Base-by-base conservation (phyloP, 2,329 filamentous ascomycete genomes). In the Xylaria sp. region DNA sequence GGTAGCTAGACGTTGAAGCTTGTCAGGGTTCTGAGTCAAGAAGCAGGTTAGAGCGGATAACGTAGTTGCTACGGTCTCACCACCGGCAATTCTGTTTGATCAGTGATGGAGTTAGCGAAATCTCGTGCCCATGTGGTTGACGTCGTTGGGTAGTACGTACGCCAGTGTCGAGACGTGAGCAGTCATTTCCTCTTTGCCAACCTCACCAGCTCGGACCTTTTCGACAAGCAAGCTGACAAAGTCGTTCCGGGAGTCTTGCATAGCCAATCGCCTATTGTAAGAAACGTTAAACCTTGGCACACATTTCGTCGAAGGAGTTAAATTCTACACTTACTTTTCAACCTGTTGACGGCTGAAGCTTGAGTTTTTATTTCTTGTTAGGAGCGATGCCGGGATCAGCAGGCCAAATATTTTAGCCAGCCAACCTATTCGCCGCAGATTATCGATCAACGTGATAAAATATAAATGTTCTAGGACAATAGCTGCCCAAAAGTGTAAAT, bases 41-140 rank as follows among this genome's bases (percentile, higher is more conserved):
- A 76, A 76, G 63, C 74, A 79, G 11, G 77, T 73, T 5, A 75
- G 67, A 3, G 73, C 74, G 1, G 77, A 61, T 15, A 77, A 15
- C 77, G 80, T 79, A 4, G 80, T 84, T 1, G 82, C 81, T 3
- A 82, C 83, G 0, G 84, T 86, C 66, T 85, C 83, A 33, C 81
- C 82, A 10, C 83, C 82, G 1, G 81, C 83, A 36, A 83, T 33
- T 4, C 22, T 49, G n/a, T 4, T 13, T 39, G 2, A 17, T 17
- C 38, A 17, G 15, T 15, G n/a, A n/a, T n/a, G n/a, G n/a, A n/a
- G n/a, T n/a, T n/a, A n/a, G n/a, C n/a, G n/a, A n/a, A n/a, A n/a
- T n/a, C n/a, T n/a, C n/a, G n/a, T n/a, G n/a, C n/a, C n/a, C n/a
- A n/a, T n/a, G n/a, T n/a, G n/a, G n/a, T n/a, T n/a, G n/a, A n/a